phyloP scores from a whole-genome alignment of 495 filamentous ascomycete genomes.

The Cairneyella variabilis region DNA sequence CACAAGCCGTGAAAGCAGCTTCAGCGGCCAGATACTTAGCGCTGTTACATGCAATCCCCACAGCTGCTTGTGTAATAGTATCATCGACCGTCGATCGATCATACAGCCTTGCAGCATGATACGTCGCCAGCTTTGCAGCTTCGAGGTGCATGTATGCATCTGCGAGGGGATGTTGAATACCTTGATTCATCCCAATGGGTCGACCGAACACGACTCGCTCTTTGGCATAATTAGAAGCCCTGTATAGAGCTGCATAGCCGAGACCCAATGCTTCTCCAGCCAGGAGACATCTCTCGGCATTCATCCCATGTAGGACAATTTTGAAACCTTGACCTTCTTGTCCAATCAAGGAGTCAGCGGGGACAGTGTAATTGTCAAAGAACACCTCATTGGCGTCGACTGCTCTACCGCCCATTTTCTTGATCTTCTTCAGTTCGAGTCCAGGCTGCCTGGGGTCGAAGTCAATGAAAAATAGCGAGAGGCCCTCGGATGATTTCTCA shows the following conservation, averaged over 20 bases:
- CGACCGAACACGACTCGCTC: constrained; percentile 67
- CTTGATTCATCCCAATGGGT: constrained; percentile 72
- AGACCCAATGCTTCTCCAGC: constrained; percentile 76
- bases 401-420: constrained; percentile 76
- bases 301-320: constrained; percentile 79
- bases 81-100: constrained; percentile 53
- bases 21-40: constrained; percentile 80
- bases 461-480: constrained; percentile 75
- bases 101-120: constrained; percentile 72
- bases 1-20: constrained; percentile 71
- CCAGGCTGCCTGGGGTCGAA: constrained; percentile 55
- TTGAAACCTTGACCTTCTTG: constrained; percentile 70
- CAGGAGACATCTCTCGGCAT: constrained; percentile 72
- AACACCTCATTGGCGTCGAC: constrained; percentile 85
- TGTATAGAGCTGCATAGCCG: constrained; percentile 66
- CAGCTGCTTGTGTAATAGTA: constrained; percentile 52
- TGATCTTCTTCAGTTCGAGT: constrained; percentile 64
- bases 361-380: constrained; percentile 68
- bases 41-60: constrained; percentile 71
- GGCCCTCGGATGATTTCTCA: constrained; percentile 60
- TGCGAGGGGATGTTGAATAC: constrained; percentile 70
- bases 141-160: constrained; percentile 75
- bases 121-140: constrained; percentile 72
- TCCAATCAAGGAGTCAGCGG: constrained; percentile 59
- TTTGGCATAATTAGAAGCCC: constrained; percentile 62